These are phyloP conservation scores for Cutaneotrichosporon mucoides DNA, from an alignment of 1,284 basidiomycete genomes.

Conservation along the genomic window DNA sequence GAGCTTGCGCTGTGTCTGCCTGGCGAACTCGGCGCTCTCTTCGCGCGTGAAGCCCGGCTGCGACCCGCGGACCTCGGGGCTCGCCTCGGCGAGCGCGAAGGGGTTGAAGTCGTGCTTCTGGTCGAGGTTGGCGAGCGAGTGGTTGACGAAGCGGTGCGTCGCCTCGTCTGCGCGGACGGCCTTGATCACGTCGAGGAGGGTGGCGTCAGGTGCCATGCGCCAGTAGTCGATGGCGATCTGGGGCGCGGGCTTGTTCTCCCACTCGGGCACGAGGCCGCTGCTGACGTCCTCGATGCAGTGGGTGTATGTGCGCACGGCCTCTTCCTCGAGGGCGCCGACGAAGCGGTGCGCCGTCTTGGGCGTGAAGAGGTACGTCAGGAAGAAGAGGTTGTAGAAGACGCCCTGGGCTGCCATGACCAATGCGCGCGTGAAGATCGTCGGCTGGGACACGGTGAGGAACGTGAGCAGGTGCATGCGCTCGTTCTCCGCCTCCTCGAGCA, in stretches of 20 bases:
- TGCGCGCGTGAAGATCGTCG: conserved; percentile 70
- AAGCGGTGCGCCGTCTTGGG: conserved; percentile 87
- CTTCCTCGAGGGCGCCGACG: conserved; percentile 91
- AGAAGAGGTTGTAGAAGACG: conserved; percentile 87
- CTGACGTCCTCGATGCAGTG: conserved; percentile 78
- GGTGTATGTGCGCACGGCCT: conserved; percentile 86
- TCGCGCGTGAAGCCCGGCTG: conserved; percentile 68
- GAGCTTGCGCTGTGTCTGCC: conserved; percentile 43
- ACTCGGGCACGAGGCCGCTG: conserved; percentile 79
- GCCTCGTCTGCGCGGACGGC: conserved; percentile 90
- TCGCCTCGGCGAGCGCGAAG: conserved; percentile 83
- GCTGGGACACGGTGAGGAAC: conserved; percentile 79
- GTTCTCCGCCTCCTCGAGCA: conserved; percentile 91
- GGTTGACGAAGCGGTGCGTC: conserved; percentile 88
- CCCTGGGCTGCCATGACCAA: conserved; percentile 78
- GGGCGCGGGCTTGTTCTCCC: conserved; percentile 69
- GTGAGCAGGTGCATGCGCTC: conserved; percentile 93
- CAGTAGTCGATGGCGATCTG: conserved; percentile 89
- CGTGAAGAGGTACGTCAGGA: conserved; percentile 75
- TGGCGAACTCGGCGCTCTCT: conserved; percentile 59
- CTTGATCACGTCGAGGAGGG: conserved; percentile 79
- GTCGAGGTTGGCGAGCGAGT: conserved; percentile 81
- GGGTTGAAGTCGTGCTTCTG: conserved; percentile 76
- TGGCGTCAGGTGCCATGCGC: conserved; percentile 70
- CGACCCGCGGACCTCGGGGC: conserved; percentile 72